phyloP scores from a whole-genome alignment of 2,329 filamentous ascomycete species.

The Nemania sp. region DNA sequence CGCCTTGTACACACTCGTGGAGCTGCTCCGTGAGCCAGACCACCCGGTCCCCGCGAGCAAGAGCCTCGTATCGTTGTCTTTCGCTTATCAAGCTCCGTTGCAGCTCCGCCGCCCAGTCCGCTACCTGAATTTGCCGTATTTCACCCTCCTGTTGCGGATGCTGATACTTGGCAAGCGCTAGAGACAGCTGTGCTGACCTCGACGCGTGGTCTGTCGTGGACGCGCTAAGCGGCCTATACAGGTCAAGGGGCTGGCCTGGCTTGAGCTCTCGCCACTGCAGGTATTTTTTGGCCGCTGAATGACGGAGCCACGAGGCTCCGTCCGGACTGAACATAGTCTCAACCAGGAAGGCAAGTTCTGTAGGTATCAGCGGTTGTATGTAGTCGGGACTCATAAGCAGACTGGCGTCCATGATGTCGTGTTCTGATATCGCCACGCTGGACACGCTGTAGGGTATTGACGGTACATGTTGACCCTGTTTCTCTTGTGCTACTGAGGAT shows the following conservation, averaged over 20 bases:
- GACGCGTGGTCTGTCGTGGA: conserved; percentile 18
- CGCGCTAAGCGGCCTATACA: conserved; percentile 43
- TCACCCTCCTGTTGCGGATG: conserved; percentile 42
- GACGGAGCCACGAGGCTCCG: conserved; percentile 78
- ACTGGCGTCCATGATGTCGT: conserved; percentile 88
- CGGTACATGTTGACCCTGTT: conserved; percentile 30
- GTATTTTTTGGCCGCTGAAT: conserved; percentile 81
- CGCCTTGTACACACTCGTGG: conserved; percentile 68
- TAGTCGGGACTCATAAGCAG: conserved; percentile 92
- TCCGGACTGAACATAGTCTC: conserved; percentile 75
- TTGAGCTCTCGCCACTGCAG: conserved; percentile 64
- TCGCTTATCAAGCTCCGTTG: conserved; percentile 77
- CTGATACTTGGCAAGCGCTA: conserved; percentile 61
- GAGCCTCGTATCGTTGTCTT: conserved; percentile 66
- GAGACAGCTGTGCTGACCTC: conserved; percentile 34
- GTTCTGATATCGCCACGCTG: conserved; percentile 69
- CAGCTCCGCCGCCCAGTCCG: conserved; percentile 80
- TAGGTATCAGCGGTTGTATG: conserved; percentile 74
- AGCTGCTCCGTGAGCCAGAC: conserved; percentile 70
- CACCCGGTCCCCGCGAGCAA: conserved; percentile 65
- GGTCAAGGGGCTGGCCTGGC: conserved; percentile 34
- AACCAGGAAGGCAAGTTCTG: conserved; percentile 74
- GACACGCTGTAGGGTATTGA: conserved; percentile 73
- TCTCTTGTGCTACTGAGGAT: conserved; percentile 37
- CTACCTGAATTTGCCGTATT: conserved; percentile 62